Percentiles rank a stretch among this genome's conserved stretches.
Evolutionary conservation across 768 basidiomycete genomes (phyloP).

Genomic region (Tephrocybe sp.): DNA sequence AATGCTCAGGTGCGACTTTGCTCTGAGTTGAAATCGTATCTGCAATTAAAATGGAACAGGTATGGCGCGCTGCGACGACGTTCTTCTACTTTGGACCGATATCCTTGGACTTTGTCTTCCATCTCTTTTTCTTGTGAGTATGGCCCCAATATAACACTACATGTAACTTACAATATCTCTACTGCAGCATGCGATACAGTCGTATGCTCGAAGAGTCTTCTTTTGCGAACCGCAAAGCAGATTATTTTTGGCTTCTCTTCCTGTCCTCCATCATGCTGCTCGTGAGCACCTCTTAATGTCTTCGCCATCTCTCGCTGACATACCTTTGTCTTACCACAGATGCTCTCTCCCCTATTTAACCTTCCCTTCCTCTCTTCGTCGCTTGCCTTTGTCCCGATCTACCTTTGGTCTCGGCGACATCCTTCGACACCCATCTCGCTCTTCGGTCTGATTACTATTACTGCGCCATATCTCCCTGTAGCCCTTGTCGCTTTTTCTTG

Average conservation of each 20-base stretch:
- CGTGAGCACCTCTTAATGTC: slow-evolving; percentile 41
- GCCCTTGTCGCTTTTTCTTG: slow-evolving; percentile 88
- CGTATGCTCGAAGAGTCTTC: slow-evolving; percentile 97
- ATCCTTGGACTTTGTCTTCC: slow-evolving; percentile 93
- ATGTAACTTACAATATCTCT: background rate
- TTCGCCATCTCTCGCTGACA: background rate
- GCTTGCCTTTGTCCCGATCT: slow-evolving; percentile 93
- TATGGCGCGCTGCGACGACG: slow-evolving; percentile 86
- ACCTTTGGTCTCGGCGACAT: slow-evolving; percentile 95
- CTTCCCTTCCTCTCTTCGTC: slow-evolving; percentile 93
- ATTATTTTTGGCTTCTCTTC: slow-evolving; percentile 93
- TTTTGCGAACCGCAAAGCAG: slow-evolving; percentile 86
- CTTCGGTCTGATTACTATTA: slow-evolving; percentile 92
- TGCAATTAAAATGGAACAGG: slow-evolving; percentile 39
- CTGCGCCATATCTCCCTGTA: slow-evolving; percentile 92
- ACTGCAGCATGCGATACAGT: slow-evolving; percentile 93
- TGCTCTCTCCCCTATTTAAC: slow-evolving; percentile 84
- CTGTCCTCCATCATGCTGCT: slow-evolving; percentile 85
- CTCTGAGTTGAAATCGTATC: background rate
- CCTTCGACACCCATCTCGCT: slow-evolving; percentile 94
- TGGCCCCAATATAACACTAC: too few species aligned
- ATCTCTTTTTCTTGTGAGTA: slow-evolving; percentile 97
- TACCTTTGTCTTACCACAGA: slow-evolving; percentile 39
- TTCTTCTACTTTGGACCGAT: slow-evolving; percentile 97
- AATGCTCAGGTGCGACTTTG: slow-evolving; percentile 67